These are phyloP conservation scores for Penicillium roqueforti DNA, from an alignment of 495 filamentous ascomycete genomes.

Conservation along the genomic window DNA sequence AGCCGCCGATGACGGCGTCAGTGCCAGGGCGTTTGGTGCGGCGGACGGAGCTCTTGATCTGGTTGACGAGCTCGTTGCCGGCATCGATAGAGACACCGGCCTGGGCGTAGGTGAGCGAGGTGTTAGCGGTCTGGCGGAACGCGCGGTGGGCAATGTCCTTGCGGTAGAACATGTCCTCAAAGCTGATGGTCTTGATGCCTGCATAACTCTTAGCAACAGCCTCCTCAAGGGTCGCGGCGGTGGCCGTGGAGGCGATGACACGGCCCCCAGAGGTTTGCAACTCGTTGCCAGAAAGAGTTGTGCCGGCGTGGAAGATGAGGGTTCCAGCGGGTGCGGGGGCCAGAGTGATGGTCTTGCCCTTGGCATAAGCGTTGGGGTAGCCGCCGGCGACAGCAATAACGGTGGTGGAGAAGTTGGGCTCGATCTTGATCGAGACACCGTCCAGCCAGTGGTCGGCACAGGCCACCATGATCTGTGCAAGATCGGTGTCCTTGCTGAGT, in stretches of 20 bases:
- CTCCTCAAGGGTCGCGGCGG: conserved; percentile 66
- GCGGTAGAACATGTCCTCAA: conserved; percentile 87
- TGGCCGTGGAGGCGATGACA: conserved; percentile 84
- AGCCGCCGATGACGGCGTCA: conserved; percentile 88
- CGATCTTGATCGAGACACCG: conserved; percentile 62
- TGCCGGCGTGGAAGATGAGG: conserved; percentile 92
- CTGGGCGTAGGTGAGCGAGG: conserved; percentile 81
- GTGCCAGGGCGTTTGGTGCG: conserved; percentile 80
- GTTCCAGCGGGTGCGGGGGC: conserved; percentile 47
- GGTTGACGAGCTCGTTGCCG: conserved; percentile 83
- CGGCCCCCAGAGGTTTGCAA: conserved; percentile 79
- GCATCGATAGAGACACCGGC: conserved; percentile 90
- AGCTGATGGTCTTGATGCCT: conserved; percentile 73
- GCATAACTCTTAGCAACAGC: conserved; percentile 82
- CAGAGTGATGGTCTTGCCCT: conserved; percentile 70
- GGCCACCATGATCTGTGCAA: conserved; percentile 86
- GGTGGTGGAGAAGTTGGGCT: conserved; percentile 70
- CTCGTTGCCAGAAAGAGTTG: conserved; percentile 55
- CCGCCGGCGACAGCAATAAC: conserved; percentile 91
- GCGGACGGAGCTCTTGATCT: conserved; percentile 78
- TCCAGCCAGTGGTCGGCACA: conserved; percentile 74
- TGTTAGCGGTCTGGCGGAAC: conserved; percentile 39
- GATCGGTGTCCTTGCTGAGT: conserved; percentile 72
- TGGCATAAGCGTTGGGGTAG: conserved; percentile 87
- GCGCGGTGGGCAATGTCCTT: conserved; percentile 83